A percentile compares a stretch with the other conserved stretches of the same genome.
Conservation (phyloP, 768 basidiomycete genomes). For the Lepiota brunneoincarnata region DNA sequence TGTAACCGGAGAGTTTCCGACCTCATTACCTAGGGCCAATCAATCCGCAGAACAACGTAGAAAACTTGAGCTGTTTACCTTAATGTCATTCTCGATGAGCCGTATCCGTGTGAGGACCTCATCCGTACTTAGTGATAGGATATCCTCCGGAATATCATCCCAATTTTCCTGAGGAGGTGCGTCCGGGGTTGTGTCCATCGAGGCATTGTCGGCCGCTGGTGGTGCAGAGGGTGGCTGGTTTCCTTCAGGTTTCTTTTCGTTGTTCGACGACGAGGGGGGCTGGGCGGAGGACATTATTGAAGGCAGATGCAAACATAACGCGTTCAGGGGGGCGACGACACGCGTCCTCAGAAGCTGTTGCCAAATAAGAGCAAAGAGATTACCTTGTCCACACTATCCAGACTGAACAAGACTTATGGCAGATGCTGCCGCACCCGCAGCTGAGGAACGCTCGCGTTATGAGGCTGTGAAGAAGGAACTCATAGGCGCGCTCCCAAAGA, state of each 20-base stretch:
- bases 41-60: not conserved
- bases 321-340: conserved; percentile 28
- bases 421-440: conserved; percentile 36
- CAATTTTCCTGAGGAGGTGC: conserved; percentile 73
- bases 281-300: conserved; percentile 56
- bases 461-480: conserved; percentile 75
- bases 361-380: conserved; percentile 10
- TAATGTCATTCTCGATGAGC: conserved; percentile 96
- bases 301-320: conserved; percentile 22
- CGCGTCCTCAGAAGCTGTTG: conserved; percentile 29
- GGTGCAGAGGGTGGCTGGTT: conserved; percentile 29
- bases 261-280: conserved; percentile 47
- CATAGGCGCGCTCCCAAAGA: conserved; percentile 69
- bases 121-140: conserved; percentile 73
- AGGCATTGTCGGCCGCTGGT: conserved; percentile 28
- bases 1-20: conserved; percentile 89
- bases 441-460: conserved; percentile 73
- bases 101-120: conserved; percentile 88
- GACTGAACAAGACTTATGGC: conserved; percentile 33
- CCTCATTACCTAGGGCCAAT: conserved; percentile 79
- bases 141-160: conserved; percentile 90
- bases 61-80: conserved; percentile 44
- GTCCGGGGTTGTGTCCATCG: conserved; percentile 79
- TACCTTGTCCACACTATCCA: not conserved
- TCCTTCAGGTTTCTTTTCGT: conserved; percentile 52